Conservation (phyloP, 148 eudicot genomes). For the Pharnaceum exiguum region DNA sequence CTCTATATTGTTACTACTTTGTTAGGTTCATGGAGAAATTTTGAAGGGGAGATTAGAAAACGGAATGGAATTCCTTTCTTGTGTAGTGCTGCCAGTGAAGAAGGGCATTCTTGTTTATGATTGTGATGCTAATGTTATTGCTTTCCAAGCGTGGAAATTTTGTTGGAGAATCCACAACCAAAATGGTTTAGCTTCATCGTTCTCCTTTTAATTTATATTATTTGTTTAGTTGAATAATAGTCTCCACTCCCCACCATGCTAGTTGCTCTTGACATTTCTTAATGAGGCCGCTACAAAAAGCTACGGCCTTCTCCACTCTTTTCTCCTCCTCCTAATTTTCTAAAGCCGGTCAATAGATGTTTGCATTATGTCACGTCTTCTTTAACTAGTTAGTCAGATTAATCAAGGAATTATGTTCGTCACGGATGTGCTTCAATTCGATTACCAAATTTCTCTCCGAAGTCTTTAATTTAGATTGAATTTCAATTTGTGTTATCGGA, state of each 20-base stretch:
- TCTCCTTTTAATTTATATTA: slow-evolving; percentile 9
- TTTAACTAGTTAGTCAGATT: slow-evolving; percentile 24
- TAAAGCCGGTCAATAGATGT: slow-evolving; percentile 6
- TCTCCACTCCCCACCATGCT: slow-evolving; percentile 33
- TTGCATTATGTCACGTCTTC: slow-evolving; percentile 22
- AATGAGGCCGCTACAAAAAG: slow-evolving; percentile 9
- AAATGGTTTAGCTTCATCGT: slow-evolving; percentile 48
- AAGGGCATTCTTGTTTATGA: background rate
- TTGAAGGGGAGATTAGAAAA: too few relatives aligned
- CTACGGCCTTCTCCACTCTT: slow-evolving; percentile 3
- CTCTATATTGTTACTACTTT: too few relatives aligned
- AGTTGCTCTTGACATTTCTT: background rate
- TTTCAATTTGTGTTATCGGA: background rate
- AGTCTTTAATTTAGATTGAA: background rate
- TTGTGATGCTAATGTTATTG: slow-evolving; percentile 20
- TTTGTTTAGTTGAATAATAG: too few relatives aligned
- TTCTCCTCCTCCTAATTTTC: background rate
- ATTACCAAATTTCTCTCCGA: background rate
- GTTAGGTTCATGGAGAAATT: too few relatives aligned
- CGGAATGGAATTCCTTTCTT: background rate
- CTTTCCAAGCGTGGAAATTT: slow-evolving; percentile 87
- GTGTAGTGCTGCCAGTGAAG: background rate
- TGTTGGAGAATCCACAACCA: slow-evolving; percentile 86
- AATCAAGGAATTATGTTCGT: slow-evolving; percentile 28
- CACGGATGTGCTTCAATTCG: background rate